Base-by-base conservation (phyloP, 371 early-diverging fungal species). In the Blakeslea trispora region DNA sequence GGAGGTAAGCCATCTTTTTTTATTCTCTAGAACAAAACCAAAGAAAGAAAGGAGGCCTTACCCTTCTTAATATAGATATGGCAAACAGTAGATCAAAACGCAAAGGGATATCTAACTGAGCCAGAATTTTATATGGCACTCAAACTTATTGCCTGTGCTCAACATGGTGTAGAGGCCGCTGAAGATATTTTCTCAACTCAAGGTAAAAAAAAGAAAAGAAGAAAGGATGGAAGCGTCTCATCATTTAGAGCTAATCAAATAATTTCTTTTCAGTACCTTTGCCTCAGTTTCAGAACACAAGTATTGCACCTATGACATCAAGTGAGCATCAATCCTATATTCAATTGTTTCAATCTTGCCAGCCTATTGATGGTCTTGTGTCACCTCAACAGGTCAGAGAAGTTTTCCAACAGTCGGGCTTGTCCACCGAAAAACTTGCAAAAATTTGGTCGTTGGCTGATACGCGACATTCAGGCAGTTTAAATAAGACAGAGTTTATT, bases 401-500 rank as follows among this genome's bases (percentile, higher is more conserved):
- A 23, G 49, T 65, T 11, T 60, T 65, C 19, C 48, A 40, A 7
- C 19, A 50, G 14, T 65, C 61, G 7, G 44, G 50, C 10, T 34
- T 65, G 11, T 54, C 61, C 13, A 31, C 21, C 5, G 66, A 60
- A 2, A 55, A 21, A 19, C 21, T 65, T 15, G 44, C 31, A 8
- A 23, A 24, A 11, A 65, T 65, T 15, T 60, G 62, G 62, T 9
- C 32, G 46, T 64, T 90, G 50, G 87, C 85, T 1, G 85, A 88
- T 47, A 81, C 84, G 13, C 74, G 81, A 47, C 59, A 68, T 11
- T 72, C 81, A 24, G 86, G 83, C 51, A 66, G 73, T 17, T 56
- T 90, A 41, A 77, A 83, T 43, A 67, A 82, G 40, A 69, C 80
- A 0, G 86, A 84, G 53, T 90, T 90, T 57, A 79, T 82, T 9